These are phyloP conservation scores for Fusarium nelsonii DNA, from an alignment of 2,329 filamentous ascomycete genomes.

Conservation along the genomic window DNA sequence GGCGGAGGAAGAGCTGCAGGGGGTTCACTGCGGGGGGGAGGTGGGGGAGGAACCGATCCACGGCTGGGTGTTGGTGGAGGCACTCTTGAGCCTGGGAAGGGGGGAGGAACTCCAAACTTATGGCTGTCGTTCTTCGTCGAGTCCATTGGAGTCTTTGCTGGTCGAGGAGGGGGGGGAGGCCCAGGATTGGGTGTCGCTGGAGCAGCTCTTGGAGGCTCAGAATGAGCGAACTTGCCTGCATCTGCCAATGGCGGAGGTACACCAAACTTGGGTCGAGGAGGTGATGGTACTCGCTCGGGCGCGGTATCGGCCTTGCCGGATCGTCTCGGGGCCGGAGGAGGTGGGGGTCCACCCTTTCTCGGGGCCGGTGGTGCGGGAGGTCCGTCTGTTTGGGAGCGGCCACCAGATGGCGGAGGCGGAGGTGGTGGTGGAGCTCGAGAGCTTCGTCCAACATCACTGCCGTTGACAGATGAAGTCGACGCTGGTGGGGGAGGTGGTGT, in stretches of 20 bases:
- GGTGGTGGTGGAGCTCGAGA: conserved; percentile 56
- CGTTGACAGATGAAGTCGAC: conserved; percentile 49
- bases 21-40: conserved; percentile 61
- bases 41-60: conserved; percentile 78
- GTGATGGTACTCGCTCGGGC: conserved; percentile 78
- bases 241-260: conserved; percentile 91
- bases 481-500: conserved; percentile 48
- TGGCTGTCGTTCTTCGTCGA: conserved; percentile 60
- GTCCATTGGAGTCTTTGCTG: conserved; percentile 78
- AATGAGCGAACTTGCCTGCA: conserved; percentile 86
- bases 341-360: conserved; percentile 50
- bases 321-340: conserved; percentile 67
- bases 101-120: conserved; percentile 82
- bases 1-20: conserved; percentile 57
- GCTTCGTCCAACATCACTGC: conserved; percentile 46
- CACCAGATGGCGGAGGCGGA: conserved; percentile 54
- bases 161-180: conserved; percentile 58
- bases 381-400: conserved; percentile 43
- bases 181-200: conserved; percentile 49
- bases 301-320: conserved; percentile 63
- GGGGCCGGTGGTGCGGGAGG: conserved; percentile 50
- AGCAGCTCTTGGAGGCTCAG: conserved; percentile 51
- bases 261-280: conserved; percentile 77
- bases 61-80: conserved; percentile 82
- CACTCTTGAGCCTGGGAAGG: conserved; percentile 77